phyloP scores from a whole-genome alignment of 192 early-diverging fungal species.

The Diversispora eburnea region DNA sequence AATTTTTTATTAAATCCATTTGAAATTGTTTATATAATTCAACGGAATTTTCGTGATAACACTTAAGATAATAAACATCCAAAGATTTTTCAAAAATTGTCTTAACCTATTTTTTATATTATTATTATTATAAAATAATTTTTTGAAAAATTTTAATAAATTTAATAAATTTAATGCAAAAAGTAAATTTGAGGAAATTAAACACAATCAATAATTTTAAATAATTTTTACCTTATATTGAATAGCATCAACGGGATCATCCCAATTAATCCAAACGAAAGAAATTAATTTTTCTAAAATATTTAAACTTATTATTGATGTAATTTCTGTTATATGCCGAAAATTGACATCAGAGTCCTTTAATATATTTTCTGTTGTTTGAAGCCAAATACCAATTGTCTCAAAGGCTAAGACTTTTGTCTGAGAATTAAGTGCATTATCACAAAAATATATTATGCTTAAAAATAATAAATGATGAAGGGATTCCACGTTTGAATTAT shows the following conservation, averaged over 20 bases:
- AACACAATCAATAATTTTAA: not conserved
- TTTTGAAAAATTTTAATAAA: not conserved
- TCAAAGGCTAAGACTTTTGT: conserved; percentile 72
- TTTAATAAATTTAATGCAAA: not conserved
- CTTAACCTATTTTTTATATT: conserved; percentile 37
- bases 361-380: conserved; percentile 52
- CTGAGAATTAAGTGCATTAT: conserved; percentile 57
- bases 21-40: conserved; percentile 47
- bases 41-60: conserved; percentile 23
- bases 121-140: too few species aligned
- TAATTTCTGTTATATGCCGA: not conserved
- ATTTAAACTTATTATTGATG: conserved; percentile 9
- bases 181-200: too few species aligned
- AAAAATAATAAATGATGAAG: conserved; percentile 62
- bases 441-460: conserved; percentile 59
- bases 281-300: conserved; percentile 60
- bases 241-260: conserved; percentile 80
- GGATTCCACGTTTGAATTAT: not conserved
- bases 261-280: conserved; percentile 80
- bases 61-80: conserved; percentile 52
- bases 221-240: conserved; percentile 57
- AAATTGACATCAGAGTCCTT: not conserved
- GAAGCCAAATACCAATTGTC: conserved; percentile 68
- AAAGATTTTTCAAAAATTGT: conserved; percentile 70
- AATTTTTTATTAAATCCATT: conserved; percentile 54